Base-by-base conservation (phyloP, 129 eudicot species). In the Helianthus tuberosus region DNA sequence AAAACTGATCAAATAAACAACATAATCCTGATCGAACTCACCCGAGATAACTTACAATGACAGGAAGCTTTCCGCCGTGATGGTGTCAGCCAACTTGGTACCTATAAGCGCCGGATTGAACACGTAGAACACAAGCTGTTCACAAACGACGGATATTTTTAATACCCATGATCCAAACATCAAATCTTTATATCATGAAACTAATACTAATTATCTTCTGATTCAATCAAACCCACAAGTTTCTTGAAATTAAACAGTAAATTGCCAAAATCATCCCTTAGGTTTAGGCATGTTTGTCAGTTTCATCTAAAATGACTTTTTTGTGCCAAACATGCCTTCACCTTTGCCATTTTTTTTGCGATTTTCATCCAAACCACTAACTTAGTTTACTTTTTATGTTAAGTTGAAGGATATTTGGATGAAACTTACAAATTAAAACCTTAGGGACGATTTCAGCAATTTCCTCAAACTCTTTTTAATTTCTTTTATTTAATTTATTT, bases 21-120 rank as follows among this genome's bases (percentile, higher is more conserved):
- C 27, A 20, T 10, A 6, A 20, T 29, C 9, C 1, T 36, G 6
- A 43, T 43, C 2, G 7, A 27, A 64, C 11, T 48, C 77, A 6
- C 15, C 20, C 16, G 23, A 11, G 61, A 60, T 5, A 72, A 77
- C 89, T 80, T 69, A 91, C 99, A 95, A 16, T 43, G 86, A 51
- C 23, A 50, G 43, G 72, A 94, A 69, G 86, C 87, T 87, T 57
- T 89, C 85, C 15, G 54, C 80, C 10, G 99, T 95, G 52, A 95
- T 77, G 50, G 97, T 88, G 44, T 65, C 75, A 48, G 99, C 96
- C 60, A 95, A 74, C 82, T 85, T 91, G 80, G 89, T 83, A 29
- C 75, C 74, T 6, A 95, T 87, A 36, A 95, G 92, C 46, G 99
- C 96, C 11, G 97, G 99, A 77, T 84, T 95, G 64, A 85, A 87